Evolutionary conservation across 495 filamentous ascomycete genomes (phyloP).

Genomic region (Lophiotrema nucula): DNA sequence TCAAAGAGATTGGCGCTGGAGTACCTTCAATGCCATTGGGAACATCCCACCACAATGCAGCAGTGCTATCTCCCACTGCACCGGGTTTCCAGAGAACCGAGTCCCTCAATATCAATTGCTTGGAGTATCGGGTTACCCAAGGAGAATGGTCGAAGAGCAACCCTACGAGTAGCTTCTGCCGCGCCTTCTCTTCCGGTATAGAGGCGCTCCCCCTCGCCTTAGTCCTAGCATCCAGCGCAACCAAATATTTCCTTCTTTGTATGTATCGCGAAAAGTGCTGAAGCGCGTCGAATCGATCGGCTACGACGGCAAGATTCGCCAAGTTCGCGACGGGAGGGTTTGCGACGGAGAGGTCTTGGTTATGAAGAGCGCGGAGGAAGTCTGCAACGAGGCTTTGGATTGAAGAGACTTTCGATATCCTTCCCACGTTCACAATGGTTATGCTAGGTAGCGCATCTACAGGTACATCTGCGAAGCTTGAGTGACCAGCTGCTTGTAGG

Average conservation of each 20-base stretch:
- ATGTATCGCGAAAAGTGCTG: conserved; percentile 50
- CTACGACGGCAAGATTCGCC: conserved; percentile 63
- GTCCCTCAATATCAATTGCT: conserved; percentile 64
- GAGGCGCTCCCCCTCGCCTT: conserved; percentile 36
- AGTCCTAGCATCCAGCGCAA: conserved; percentile 42
- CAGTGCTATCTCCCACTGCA: conserved; percentile 43
- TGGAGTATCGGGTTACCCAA: conserved; percentile 54
- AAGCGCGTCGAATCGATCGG: conserved; percentile 62
- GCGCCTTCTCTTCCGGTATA: conserved; percentile 54
- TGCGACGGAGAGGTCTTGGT: conserved; percentile 36
- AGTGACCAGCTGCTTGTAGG: conserved; percentile 45
- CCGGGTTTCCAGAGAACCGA: conserved; percentile 60
- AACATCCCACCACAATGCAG: conserved; percentile 70
- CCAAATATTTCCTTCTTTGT: conserved; percentile 38
- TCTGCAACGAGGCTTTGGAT: conserved; percentile 52
- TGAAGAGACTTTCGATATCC: conserved; percentile 52
- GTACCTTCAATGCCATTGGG: conserved; percentile 71
- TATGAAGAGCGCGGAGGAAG: conserved; percentile 59
- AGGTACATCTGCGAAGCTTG: conserved; percentile 46
- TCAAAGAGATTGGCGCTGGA: too few relatives aligned
- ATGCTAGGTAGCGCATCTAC: conserved; percentile 53
- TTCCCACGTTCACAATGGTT: conserved; percentile 58
- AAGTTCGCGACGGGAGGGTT: conserved; percentile 51
- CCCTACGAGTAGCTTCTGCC: conserved; percentile 64
- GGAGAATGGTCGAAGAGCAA: conserved; percentile 56